Evolutionary conservation across 2,329 filamentous ascomycete species (phyloP), one percentile per base, ranked within the genome.

Genomic region (Fusarium keratoplasticum): DNA sequence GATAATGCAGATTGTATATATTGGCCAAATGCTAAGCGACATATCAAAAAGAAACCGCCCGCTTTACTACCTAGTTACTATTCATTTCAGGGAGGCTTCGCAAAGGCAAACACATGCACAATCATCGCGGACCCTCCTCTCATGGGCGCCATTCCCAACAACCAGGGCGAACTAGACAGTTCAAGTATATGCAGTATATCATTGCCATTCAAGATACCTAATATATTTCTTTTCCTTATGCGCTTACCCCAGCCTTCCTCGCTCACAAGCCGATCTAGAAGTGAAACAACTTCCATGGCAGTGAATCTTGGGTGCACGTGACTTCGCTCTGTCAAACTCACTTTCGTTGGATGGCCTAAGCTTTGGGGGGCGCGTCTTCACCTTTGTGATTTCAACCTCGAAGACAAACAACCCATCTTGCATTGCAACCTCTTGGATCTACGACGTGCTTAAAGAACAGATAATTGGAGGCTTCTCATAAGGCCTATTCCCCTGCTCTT

Each of bases 241-340:
- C 20, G n/a, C 18, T 31, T 52, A 6, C 6, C 27, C 27, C 31
- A 57, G n/a, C 18, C 33, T 20, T 22, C 16, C 20, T 36, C 52
- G 2, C 52, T 25, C 20, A 31, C 25, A 20, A n/a, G 11, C 57
- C 38, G 13, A 22, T 31, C 27, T 31, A n/a, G 7, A 60, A 60
- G 38, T 60, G 57, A 60, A 44, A 42, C 57, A 59, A 27, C 22
- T n/a, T 60, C 57, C 18, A 57, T 36, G 20, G 29, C 54, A 16
- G 33, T 36, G 35, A 58, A 36, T 36, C n/a, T 29, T 52, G 3
- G 2, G 13, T 50, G 72, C 75, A 77, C 75, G 75, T 77, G 75
- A 77, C 71, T 38, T 61, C 29, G 52, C 31, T 63, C 47, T 27
- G 13, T 54, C 59, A 50, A 38, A 61, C 40, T 40, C 40, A 52